phyloP scores from a whole-genome alignment of 2,329 filamentous ascomycete species.

The Raffaelea ambrosiae region DNA sequence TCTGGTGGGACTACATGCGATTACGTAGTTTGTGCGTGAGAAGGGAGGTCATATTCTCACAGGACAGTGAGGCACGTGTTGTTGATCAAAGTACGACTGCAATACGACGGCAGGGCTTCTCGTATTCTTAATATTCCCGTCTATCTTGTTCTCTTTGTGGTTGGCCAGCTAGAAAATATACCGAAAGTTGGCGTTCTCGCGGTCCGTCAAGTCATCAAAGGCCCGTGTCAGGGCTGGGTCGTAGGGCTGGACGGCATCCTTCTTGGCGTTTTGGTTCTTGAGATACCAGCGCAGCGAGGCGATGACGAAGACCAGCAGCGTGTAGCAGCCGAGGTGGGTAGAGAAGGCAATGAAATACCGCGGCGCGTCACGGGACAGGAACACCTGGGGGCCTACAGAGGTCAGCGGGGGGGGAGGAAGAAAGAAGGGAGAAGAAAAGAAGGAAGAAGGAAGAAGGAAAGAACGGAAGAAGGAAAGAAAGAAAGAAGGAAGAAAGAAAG shows the following conservation, averaged over 20 bases:
- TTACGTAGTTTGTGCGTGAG: no score
- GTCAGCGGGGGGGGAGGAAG: constrained; percentile 4
- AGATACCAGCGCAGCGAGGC: constrained; percentile 51
- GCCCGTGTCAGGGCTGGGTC: neutral
- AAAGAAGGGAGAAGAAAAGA: neutral
- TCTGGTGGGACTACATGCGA: no score
- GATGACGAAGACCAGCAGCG: constrained; percentile 48
- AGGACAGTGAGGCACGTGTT: no score
- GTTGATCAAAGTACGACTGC: no score
- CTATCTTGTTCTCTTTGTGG: no score
- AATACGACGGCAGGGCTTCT: no score
- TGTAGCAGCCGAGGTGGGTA: constrained; percentile 62
- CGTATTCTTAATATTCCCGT: no score
- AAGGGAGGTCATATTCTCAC: no score
- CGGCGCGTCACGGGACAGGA: constrained; percentile 50
- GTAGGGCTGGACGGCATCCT: neutral
- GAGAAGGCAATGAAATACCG: constrained; percentile 62
- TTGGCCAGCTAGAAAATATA: neutral
- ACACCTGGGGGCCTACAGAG: constrained; percentile 51
- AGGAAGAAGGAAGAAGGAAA: neutral
- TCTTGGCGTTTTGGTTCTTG: neutral
- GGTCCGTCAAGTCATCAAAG: neutral
- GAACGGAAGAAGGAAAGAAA: neutral
- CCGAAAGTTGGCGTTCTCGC: neutral
- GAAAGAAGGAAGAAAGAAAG: neutral